phyloP scores from a whole-genome alignment of 2,329 filamentous ascomycete species.

The Knoxdaviesia capensis region DNA sequence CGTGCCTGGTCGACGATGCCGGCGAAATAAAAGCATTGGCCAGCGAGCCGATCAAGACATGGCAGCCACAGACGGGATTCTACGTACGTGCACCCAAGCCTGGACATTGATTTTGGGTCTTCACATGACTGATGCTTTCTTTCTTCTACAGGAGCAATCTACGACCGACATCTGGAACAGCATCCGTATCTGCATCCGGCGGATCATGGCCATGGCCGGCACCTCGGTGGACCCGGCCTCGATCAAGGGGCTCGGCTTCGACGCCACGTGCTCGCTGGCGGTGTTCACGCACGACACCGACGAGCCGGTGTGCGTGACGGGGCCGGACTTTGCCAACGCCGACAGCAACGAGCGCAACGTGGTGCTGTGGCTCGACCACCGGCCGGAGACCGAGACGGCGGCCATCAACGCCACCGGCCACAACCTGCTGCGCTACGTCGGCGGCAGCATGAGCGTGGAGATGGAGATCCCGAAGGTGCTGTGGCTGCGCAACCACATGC shows the following conservation, averaged over 20 bases:
- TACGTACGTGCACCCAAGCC: constrained; percentile 31
- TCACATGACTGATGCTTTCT: background rate
- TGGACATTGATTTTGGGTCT: background rate
- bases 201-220: constrained; percentile 55
- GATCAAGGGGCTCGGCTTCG: constrained; percentile 85
- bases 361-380: constrained; percentile 92
- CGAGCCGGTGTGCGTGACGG: constrained; percentile 78
- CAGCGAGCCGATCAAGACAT: constrained; percentile 58
- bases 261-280: constrained; percentile 92
- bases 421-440: constrained; percentile 86
- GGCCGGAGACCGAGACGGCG: constrained; percentile 73
- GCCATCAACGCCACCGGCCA: constrained; percentile 87
- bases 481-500: constrained; percentile 98
- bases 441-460: constrained; percentile 95
- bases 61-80: constrained; percentile 57
- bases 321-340: constrained; percentile 56
- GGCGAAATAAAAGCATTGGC: constrained; percentile 71
- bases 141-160: constrained; percentile 59
- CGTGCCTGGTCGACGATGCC: constrained; percentile 81
- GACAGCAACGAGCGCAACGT: constrained; percentile 78
- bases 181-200: constrained; percentile 75
- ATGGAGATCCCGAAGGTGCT: constrained; percentile 99
- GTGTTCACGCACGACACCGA: constrained; percentile 81
- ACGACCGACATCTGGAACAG: constrained; percentile 92
- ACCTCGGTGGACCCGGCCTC: constrained; percentile 54